These are phyloP conservation scores for Yamadazyma dendronema DNA, from an alignment of 1,139 yeast species.

Conservation along the genomic window DNA sequence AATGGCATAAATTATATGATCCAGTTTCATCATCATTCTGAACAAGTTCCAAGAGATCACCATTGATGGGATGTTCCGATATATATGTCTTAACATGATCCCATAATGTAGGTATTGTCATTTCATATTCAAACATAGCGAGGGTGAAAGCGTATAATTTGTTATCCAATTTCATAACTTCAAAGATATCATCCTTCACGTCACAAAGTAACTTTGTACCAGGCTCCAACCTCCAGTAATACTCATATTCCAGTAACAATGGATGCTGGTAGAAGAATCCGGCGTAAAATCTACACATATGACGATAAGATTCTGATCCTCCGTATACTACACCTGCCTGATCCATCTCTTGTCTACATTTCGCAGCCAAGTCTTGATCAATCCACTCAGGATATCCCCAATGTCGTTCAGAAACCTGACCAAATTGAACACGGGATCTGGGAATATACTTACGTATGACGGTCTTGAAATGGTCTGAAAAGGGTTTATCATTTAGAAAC, in stretches of 20 bases:
- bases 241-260: conserved; percentile 28
- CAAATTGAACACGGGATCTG: conserved; percentile 26
- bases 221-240: conserved; percentile 39
- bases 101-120: conserved; percentile 37
- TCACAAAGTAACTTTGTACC: conserved; percentile 30
- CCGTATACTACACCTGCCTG: conserved; percentile 25
- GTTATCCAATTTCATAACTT: conserved; percentile 20
- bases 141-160: conserved; percentile 28
- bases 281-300: conserved; percentile 37
- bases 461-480: conserved; percentile 24
- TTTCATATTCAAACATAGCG: conserved; percentile 32
- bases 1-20: conserved; percentile 38
- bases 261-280: conserved; percentile 36
- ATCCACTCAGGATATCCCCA: conserved; percentile 35
- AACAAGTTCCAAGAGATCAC: conserved; percentile 10
- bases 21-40: conserved; percentile 20
- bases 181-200: conserved; percentile 28
- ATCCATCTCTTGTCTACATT: conserved; percentile 11
- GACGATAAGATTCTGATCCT: conserved; percentile 31
- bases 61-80: conserved; percentile 4
- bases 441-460: conserved; percentile 22
- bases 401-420: conserved; percentile 26
- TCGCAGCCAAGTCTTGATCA: conserved; percentile 21
- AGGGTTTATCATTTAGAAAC: conserved; percentile 34
- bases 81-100: conserved; percentile 17